Evolutionary conservation across 805 yeast genomes (phyloP).

Genomic region (Zygoascus tannicola): DNA sequence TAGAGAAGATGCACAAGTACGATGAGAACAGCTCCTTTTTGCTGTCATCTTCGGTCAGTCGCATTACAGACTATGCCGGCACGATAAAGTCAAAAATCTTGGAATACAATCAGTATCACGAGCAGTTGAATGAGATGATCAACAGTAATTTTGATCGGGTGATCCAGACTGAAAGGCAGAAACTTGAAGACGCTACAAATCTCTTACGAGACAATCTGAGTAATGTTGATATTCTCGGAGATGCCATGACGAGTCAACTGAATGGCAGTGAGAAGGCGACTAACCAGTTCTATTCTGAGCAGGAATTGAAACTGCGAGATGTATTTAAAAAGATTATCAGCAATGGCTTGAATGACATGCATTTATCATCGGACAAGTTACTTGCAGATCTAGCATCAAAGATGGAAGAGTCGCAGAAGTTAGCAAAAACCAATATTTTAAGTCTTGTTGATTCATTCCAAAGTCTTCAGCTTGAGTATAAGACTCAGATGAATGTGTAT

Average conservation of each 20-base stretch:
- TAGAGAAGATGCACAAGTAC: constrained; percentile 12
- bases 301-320: not conserved
- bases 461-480: not conserved
- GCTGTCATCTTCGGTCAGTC: constrained; percentile 1
- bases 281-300: not conserved
- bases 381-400: not conserved
- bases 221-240: constrained; percentile 6
- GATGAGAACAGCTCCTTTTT: constrained; percentile 5
- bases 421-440: not conserved
- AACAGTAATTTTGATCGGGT: not conserved
- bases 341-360: not conserved
- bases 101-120: constrained; percentile 3
- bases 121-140: constrained; percentile 3
- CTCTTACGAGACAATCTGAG: constrained; percentile 9
- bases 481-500: constrained; percentile 1
- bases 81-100: not conserved
- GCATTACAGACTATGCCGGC: constrained; percentile 1
- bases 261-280: not conserved
- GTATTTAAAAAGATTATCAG: not conserved
- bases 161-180: constrained; percentile 3
- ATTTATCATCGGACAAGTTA: not conserved
- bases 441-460: not conserved
- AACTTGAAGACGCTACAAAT: constrained; percentile 8
- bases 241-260: not conserved
- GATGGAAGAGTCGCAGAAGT: not conserved